phyloP scores from a whole-genome alignment of 2,329 filamentous ascomycete species.

The Aspergillus ochraceus region DNA sequence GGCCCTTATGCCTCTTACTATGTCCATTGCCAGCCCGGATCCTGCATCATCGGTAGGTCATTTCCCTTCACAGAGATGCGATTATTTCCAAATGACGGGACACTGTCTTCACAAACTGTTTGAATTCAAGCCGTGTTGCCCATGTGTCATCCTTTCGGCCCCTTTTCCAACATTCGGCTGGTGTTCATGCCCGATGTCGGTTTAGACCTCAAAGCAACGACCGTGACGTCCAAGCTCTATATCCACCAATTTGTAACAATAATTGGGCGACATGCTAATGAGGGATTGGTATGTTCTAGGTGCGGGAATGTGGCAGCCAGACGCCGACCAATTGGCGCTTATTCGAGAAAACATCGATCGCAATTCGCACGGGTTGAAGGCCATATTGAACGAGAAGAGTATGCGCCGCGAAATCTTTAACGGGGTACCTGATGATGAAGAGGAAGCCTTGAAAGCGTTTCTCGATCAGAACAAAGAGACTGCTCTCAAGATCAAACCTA shows the following conservation, averaged over 20 bases:
- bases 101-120: background rate
- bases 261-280: slow-evolving; percentile 5
- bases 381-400: slow-evolving; percentile 60
- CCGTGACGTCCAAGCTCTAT: background rate
- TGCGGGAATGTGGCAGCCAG: slow-evolving; percentile 80
- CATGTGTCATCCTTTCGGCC: background rate
- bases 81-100: background rate
- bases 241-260: background rate
- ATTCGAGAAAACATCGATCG: slow-evolving; percentile 75
- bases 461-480: slow-evolving; percentile 67
- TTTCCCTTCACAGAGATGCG: background rate
- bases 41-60: slow-evolving; percentile 69
- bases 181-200: background rate
- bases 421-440: slow-evolving; percentile 54
- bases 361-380: slow-evolving; percentile 68
- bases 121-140: background rate
- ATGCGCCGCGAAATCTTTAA: slow-evolving; percentile 68
- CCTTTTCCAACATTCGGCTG: background rate
- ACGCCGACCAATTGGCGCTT: slow-evolving; percentile 62
- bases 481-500: slow-evolving; percentile 82
- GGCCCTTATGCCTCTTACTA: slow-evolving; percentile 88
- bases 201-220: background rate
- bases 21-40: slow-evolving; percentile 72
- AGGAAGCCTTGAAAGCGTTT: slow-evolving; percentile 69
- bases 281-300: slow-evolving; percentile 45